Evolutionary conservation across 768 basidiomycete genomes (phyloP), one percentile per base, ranked within the genome.

Genomic region (Mycena indigotica): DNA sequence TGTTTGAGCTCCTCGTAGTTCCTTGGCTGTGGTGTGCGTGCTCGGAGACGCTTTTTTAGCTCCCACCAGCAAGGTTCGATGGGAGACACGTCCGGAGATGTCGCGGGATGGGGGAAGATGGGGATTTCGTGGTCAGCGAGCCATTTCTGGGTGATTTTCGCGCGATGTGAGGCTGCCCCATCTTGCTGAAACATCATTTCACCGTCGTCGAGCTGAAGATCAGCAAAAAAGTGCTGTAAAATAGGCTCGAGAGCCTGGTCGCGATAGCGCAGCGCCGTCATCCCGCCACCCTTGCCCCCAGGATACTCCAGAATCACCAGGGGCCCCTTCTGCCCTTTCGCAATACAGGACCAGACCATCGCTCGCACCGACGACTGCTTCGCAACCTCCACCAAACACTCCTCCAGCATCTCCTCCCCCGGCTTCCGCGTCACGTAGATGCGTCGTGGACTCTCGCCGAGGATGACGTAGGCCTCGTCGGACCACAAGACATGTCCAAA

Each of bases 401-500:
- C n/a, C n/a, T n/a, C n/a, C n/a, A n/a, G n/a, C n/a, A n/a, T n/a
- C n/a, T n/a, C n/a, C n/a, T n/a, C n/a, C n/a, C n/a, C n/a, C n/a
- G n/a, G n/a, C 15, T 61, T 30, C 8, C 63, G 53, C 38, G 69
- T 71, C n/a, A 71, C 65, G 48, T 54, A 71, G 46, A 69, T 55
- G 25, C 49, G 53, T 48, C 68, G 61, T 4, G 52, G 30, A 26
- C 63, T 46, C 28, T 69, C 65, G 10, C 55, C 67, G 1, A 67
- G 56, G 35, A 61, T 58, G 35, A 73, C 48, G 51, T 68, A 69
- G n/a, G n/a, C n/a, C n/a, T n/a, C n/a, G n/a, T n/a, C n/a, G n/a
- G n/a, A n/a, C n/a, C n/a, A n/a, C n/a, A 50, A 35, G 72, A 70
- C 56, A 56, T 72, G 15, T 66, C 67, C 12, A 68, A 54, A 23